Base-by-base conservation (phyloP, 352 stramenopile species). In the Plasmopara halstedii region DNA sequence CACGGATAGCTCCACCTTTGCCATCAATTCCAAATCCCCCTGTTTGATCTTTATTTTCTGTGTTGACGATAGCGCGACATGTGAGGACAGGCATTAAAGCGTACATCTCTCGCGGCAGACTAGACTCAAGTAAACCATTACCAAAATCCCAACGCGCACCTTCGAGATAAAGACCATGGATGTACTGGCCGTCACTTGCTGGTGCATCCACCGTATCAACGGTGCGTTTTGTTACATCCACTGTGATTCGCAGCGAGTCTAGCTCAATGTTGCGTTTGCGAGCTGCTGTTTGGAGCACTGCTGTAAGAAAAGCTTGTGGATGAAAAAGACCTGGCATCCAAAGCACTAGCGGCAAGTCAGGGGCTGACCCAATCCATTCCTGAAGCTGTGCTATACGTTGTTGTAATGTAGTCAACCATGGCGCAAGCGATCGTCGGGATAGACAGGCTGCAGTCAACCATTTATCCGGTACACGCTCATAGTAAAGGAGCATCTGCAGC, bases 51-150 rank as follows among this genome's bases (percentile, higher is more conserved):
- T 78, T 83, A 36, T 52, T 62, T 3, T 46, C 53, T 2, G 63
- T 47, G 8, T 56, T 58, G 5, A 88, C 60, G 9, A 88, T 62
- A 3, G 85, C 86, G 18, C 87, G 79, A 43, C 70, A 89, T 43
- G 93, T 95, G 38, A 97, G 88, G 18, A 97, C 87, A 5, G 90
- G 89, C 88, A 97, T 96, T 1, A 48, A 13, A 19, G 85, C 87
- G 62, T 92, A 88, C 70, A 97, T 93, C 53, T 97, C 88, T 66
- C 94, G 89, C 0, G 89, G 84, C 23, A 74, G 33, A 40, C 80
- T 89, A 22, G 53, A 61, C 39, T 95, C 85, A 20, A 97, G 67
- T 23, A 87, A 78, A 15, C 82, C 76, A 45, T 73, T 83, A 13
- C 69, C 59, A 2, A 91, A 43, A 46, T 96, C 83, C 85, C 85